Evolutionary conservation across 73 alveolate species (phyloP).

Genomic region (Tetrahymena thermophila): DNA sequence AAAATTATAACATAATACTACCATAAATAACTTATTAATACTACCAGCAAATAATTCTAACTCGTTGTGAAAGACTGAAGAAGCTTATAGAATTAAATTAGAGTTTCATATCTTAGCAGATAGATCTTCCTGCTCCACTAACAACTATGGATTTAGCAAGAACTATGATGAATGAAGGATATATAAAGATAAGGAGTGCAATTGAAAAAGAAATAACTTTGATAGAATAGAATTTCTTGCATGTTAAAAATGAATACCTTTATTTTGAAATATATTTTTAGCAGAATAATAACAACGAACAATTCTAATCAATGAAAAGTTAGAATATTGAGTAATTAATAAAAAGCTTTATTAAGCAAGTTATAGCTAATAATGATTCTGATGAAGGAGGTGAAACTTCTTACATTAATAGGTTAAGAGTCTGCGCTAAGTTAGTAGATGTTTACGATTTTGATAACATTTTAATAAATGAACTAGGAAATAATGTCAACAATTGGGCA

Average conservation of each 20-base stretch:
- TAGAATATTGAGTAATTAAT: background rate
- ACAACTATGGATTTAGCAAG: background rate
- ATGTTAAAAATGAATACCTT: background rate
- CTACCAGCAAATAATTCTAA: background rate
- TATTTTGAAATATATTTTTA: background rate
- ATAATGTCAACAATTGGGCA: background rate
- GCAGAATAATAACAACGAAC: background rate
- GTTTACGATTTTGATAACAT: background rate
- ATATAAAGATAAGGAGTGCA: background rate
- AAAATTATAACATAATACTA: background rate
- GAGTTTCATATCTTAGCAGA: background rate
- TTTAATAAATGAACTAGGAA: background rate
- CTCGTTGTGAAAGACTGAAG: background rate
- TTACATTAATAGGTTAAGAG: background rate
- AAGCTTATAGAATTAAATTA: background rate
- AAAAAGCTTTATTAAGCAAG: background rate
- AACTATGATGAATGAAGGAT: background rate
- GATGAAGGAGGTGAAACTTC: background rate
- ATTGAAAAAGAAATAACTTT: background rate
- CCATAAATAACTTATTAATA: background rate
- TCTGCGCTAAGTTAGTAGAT: background rate
- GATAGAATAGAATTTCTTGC: background rate
- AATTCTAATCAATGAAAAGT: background rate
- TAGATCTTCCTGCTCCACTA: background rate
- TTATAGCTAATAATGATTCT: background rate